Conservation (phyloP, 768 basidiomycete species). For the Leccinum variicolor region DNA sequence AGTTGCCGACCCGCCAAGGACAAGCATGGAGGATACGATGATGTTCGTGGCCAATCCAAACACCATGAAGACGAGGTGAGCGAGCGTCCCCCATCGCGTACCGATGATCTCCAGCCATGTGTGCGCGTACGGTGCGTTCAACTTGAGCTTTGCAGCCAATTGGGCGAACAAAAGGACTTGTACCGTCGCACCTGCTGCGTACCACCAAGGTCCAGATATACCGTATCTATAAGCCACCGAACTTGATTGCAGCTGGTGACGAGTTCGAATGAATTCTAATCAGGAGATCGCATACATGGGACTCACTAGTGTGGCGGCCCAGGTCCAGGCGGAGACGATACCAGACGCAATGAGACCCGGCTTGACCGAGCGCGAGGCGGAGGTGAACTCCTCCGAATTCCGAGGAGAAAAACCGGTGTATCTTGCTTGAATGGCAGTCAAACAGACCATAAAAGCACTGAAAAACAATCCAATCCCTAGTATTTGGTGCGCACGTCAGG, state of each 20-base stretch:
- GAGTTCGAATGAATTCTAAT: constrained; percentile 4
- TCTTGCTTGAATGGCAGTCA: constrained; percentile 79
- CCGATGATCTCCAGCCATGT: constrained; percentile 88
- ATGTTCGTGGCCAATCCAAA: constrained; percentile 92
- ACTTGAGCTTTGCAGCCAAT: constrained; percentile 88
- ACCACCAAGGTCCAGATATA: constrained; percentile 88
- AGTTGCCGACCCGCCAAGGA: constrained; percentile 81
- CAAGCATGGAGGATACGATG: constrained; percentile 85
- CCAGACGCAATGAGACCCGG: constrained; percentile 91
- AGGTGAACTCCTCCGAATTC: constrained; percentile 80
- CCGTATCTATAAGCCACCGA: constrained; percentile 84
- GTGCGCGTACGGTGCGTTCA: constrained; percentile 84
- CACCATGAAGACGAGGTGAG: constrained; percentile 85
- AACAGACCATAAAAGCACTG: constrained; percentile 70
- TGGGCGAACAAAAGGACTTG: constrained; percentile 90
- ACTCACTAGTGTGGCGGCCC: constrained; percentile 70
- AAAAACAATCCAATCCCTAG: constrained; percentile 87
- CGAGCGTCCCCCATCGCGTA: constrained; percentile 72
- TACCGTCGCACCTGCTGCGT: constrained; percentile 84
- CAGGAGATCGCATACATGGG: background rate
- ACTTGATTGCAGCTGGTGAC: constrained; percentile 64
- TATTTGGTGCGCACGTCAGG: constrained; percentile 4
- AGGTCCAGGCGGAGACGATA: constrained; percentile 94
- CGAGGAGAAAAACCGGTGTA: constrained; percentile 81
- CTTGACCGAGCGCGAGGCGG: constrained; percentile 79